phyloP scores from a whole-genome alignment of 805 yeast genomes.

The Torulaspora franciscae region DNA sequence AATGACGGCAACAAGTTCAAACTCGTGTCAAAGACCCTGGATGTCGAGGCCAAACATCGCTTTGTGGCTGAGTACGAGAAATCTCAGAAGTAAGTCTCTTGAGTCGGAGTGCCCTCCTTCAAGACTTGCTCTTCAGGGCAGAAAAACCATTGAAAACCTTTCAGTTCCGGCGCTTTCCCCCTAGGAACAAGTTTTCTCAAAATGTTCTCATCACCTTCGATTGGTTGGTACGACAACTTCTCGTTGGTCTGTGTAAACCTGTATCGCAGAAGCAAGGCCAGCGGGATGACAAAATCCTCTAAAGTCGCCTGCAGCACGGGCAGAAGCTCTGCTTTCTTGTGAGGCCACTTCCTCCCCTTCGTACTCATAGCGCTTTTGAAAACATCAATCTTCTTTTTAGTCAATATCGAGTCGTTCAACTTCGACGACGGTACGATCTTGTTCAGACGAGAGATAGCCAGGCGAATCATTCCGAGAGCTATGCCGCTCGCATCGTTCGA shows the following conservation, averaged over 20 bases:
- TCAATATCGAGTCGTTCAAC: slow-evolving; percentile 15
- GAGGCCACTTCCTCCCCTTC: slow-evolving; percentile 2
- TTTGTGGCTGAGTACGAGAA: slow-evolving; percentile 38
- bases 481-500: slow-evolving; percentile 24
- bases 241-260: slow-evolving; percentile 32
- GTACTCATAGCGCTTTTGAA: slow-evolving; percentile 11
- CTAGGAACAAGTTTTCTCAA: slow-evolving; percentile 23
- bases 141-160: slow-evolving; percentile 25
- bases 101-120: slow-evolving; percentile 3
- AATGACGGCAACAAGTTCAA: slow-evolving; percentile 47
- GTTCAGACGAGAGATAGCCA: slow-evolving; percentile 17
- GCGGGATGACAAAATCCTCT: slow-evolving; percentile 29
- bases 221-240: slow-evolving; percentile 24
- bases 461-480: slow-evolving; percentile 32
- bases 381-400: slow-evolving; percentile 14
- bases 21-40: slow-evolving; percentile 44
- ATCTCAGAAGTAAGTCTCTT: slow-evolving; percentile 9
- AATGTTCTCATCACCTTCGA: slow-evolving; percentile 16
- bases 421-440: slow-evolving; percentile 17
- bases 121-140: slow-evolving; percentile 9
- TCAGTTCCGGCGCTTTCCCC: slow-evolving; percentile 27
- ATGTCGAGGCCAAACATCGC: slow-evolving; percentile 40
- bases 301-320: slow-evolving; percentile 27
- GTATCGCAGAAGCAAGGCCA: slow-evolving; percentile 24
- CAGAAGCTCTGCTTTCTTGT: slow-evolving; percentile 11